A percentile compares a stretch with the other conserved stretches of the same genome.
Evolutionary conservation across 2,329 filamentous ascomycete species (phyloP).

Genomic region (Amphichorda felina): DNA sequence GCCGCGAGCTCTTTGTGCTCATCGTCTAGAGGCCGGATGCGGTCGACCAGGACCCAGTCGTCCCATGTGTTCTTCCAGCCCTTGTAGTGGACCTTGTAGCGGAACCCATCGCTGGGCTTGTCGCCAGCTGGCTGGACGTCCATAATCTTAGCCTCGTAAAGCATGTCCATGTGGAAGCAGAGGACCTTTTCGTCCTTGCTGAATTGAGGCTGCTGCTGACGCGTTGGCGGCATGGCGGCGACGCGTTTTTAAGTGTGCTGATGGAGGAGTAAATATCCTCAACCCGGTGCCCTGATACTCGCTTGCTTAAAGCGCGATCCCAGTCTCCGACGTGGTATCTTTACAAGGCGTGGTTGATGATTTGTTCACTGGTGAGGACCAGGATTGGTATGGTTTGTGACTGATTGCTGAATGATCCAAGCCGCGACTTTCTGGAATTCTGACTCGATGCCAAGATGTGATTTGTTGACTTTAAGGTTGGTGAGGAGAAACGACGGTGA

Average conservation of each 20-base stretch:
- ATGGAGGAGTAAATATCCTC: too few relatives aligned
- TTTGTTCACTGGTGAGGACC: too few relatives aligned
- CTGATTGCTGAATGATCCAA: too few relatives aligned
- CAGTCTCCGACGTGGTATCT: too few relatives aligned
- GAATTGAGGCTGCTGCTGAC: slow-evolving; percentile 35
- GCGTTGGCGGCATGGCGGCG: slow-evolving; percentile 26
- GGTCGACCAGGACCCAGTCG: slow-evolving; percentile 92
- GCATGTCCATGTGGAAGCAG: slow-evolving; percentile 93
- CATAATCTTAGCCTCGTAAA: slow-evolving; percentile 94
- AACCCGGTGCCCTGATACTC: too few relatives aligned
- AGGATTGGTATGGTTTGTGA: too few relatives aligned
- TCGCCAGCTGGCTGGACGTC: slow-evolving; percentile 57
- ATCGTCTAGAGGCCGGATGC: slow-evolving; percentile 85
- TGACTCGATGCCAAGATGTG: too few relatives aligned
- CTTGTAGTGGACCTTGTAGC: slow-evolving; percentile 96
- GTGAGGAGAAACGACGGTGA: too few relatives aligned
- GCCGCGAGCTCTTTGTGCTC: slow-evolving; percentile 86
- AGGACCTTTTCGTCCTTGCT: slow-evolving; percentile 85
- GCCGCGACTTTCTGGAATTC: too few relatives aligned
- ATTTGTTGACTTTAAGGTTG: too few relatives aligned
- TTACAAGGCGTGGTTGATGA: background rate
- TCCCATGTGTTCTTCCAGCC: slow-evolving; percentile 99
- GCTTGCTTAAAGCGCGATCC: too few relatives aligned
- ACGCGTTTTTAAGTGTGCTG: background rate
- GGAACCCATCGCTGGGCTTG: slow-evolving; percentile 56